Base-by-base conservation (phyloP, 78 protist genomes). In the Dictyostelium brefeldianum region DNA sequence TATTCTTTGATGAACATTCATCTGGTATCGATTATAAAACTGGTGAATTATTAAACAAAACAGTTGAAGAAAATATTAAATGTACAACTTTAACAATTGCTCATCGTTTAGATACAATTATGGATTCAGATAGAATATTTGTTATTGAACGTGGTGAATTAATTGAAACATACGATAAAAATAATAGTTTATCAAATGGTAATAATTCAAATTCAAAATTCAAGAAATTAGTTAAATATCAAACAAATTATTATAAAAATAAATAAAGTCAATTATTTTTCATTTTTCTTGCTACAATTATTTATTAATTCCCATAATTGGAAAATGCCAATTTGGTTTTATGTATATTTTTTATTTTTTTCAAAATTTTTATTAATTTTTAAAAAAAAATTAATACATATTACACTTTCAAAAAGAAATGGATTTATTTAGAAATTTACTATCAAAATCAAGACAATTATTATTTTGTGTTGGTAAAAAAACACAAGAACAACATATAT, bases 1-100 rank as follows among this genome's bases (percentile, higher is more conserved):
- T 97, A 18, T 46, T 98, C 27, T 46, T 96, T 74, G 99, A 98
- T 78, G 99, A 99, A 90, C 99, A 99, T 7, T 98, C 99, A 2
- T 98, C 99, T 2, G 20, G 57, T 2, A 75, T 98, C 36, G 99
- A 98, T 53, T n/a, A 75, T 51, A 83, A 97, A 62, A 97, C 98
- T 15, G 98, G 96, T 51, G 25, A 9, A 46, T 75, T 70, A 22
- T 82, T 98, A 10, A 97, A 96, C 64, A 11, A 27, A 43, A 57
- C 89, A n/a, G 57, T 97, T n/a, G 78, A 89, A 25, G 6, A 31
- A 3, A 71, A 53, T 29, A 97, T 98, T 14, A 47, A 81, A 10
- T 29, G 89, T 64, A 98, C 99, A 6, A 96, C 97, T 0, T 46
- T 98, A n/a, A 98, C 99, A 15, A 96, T 98, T 50, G 99, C 99